Conservation (phyloP, 495 filamentous ascomycete species). For the Aspergillus baeticus region DNA sequence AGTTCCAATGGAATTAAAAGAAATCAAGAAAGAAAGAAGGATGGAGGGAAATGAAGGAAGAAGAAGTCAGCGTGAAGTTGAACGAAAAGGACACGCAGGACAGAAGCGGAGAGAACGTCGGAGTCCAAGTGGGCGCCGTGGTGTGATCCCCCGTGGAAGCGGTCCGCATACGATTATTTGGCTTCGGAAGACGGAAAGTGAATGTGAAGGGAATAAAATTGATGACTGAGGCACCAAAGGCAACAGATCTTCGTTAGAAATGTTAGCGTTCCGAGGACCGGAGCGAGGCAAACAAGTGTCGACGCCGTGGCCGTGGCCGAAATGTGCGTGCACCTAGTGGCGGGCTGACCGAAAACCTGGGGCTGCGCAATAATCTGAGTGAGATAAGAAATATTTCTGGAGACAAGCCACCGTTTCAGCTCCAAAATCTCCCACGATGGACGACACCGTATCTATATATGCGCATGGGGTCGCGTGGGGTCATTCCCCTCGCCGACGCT, state of each 20-base stretch:
- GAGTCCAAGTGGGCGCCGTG: conserved; percentile 17
- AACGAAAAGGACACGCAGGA: conserved; percentile 18
- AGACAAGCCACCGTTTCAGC: neutral
- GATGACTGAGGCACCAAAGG: conserved; percentile 3
- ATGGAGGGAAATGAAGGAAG: conserved; percentile 13
- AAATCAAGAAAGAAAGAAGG: conserved; percentile 4
- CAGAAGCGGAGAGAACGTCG: conserved; percentile 16
- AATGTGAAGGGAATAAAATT: conserved; percentile 5
- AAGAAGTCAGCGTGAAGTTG: conserved; percentile 16
- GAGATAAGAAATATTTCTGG: conserved; percentile 5
- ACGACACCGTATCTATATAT: conserved; percentile 12
- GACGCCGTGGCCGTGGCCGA: conserved; percentile 1
- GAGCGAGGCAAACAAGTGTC: neutral
- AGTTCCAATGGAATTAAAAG: neutral
- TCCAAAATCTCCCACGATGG: neutral
- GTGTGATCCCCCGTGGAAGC: conserved; percentile 24
- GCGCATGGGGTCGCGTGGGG: conserved; percentile 8
- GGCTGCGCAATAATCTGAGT: neutral
- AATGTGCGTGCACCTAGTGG: conserved; percentile 3
- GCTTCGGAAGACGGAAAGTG: conserved; percentile 14
- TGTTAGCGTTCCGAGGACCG: conserved; percentile 14
- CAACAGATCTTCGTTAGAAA: neutral
- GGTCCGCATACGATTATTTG: conserved; percentile 12
- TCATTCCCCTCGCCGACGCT: conserved; percentile 4
- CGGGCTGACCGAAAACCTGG: neutral